Evolutionary conservation across 2,329 filamentous ascomycete species (phyloP).

Genomic region (Curvularia lunata): DNA sequence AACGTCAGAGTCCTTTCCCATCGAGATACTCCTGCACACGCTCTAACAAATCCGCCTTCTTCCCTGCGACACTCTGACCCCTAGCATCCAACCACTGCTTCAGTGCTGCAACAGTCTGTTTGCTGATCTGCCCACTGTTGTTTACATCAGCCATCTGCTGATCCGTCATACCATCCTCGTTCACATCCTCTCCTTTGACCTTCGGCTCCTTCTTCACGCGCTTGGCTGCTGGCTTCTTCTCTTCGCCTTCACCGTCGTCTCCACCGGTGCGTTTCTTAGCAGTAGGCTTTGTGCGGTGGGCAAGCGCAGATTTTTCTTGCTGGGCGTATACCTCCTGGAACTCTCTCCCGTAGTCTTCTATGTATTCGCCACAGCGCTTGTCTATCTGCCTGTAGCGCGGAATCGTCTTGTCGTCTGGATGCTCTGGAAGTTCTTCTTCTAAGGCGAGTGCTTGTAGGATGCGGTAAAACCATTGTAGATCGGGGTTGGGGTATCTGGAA

Average conservation of each 20-base stretch:
- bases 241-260: constrained; percentile 21
- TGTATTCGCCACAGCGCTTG: constrained; percentile 78
- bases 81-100: constrained; percentile 42
- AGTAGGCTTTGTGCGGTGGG: constrained; percentile 50
- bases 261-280: constrained; percentile 52
- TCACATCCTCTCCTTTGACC: constrained; percentile 28
- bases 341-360: constrained; percentile 76
- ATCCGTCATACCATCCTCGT: constrained; percentile 48
- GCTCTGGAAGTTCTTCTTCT: constrained; percentile 84
- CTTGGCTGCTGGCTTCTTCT: constrained; percentile 31
- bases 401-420: constrained; percentile 76
- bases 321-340: constrained; percentile 65
- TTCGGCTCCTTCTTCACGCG: constrained; percentile 38
- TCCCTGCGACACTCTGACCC: constrained; percentile 33
- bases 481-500: constrained; percentile 85
- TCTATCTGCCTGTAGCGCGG: constrained; percentile 88
- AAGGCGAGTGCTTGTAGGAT: constrained; percentile 91
- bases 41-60: constrained; percentile 49
- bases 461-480: constrained; percentile 95
- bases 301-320: constrained; percentile 49
- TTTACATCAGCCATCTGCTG: constrained; percentile 54
- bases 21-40: constrained; percentile 47
- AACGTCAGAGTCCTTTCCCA: constrained; percentile 30
- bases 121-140: constrained; percentile 53
- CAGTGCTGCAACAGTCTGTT: constrained; percentile 47